Conservation (phyloP, 345 rosid genomes). For the Abelmoschus esculentus region DNA sequence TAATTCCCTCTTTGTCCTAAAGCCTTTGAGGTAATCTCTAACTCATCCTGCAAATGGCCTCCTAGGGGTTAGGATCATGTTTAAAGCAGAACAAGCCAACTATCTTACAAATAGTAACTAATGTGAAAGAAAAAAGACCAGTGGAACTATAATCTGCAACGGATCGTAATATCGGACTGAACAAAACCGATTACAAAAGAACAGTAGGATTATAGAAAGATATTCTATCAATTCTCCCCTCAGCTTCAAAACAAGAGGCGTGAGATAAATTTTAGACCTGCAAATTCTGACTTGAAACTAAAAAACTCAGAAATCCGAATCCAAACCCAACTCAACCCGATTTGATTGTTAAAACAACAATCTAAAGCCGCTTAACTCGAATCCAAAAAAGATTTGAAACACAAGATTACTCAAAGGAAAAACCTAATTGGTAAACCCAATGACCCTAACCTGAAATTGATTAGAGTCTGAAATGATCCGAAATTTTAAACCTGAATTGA, state of each 20-base stretch:
- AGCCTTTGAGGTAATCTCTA: conserved; percentile 65
- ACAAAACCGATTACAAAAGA: not conserved
- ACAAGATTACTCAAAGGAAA: not conserved
- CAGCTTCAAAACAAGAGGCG: not conserved
- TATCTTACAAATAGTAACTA: not conserved
- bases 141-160: not conserved
- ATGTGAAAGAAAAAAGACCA: not conserved
- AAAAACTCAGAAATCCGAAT: not conserved
- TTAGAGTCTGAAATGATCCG: not conserved
- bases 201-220: not conserved
- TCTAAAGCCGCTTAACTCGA: not conserved
- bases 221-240: not conserved
- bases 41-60: conserved; percentile 53
- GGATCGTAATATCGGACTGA: not conserved
- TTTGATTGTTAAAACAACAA: not conserved
- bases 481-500: not conserved
- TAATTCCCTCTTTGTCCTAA: conserved; percentile 66
- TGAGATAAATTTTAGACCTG: not conserved
- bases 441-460: not conserved
- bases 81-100: not conserved
- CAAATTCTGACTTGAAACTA: not conserved
- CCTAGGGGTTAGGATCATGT: not conserved
- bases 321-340: not conserved
- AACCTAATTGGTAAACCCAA: not conserved
- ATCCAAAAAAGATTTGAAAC: not conserved